Conservation (phyloP, 495 filamentous ascomycete genomes). For the Podospora fimiseda region DNA sequence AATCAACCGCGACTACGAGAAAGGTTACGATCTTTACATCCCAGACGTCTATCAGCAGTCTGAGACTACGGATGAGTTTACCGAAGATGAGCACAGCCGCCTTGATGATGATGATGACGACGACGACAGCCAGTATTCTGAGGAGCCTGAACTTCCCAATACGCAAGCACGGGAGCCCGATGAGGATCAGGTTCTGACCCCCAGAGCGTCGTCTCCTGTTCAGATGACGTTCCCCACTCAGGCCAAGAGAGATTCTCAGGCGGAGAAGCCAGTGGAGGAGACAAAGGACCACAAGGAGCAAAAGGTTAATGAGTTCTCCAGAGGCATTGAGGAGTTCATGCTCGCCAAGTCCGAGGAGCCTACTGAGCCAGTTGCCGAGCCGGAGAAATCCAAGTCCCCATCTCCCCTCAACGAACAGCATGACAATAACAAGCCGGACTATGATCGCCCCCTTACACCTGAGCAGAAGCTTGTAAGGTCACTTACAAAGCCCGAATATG, state of each 20-base stretch:
- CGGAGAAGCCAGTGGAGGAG: not conserved
- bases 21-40: conserved; percentile 64
- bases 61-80: conserved; percentile 32
- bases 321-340: conserved; percentile 38
- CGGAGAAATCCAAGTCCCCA: conserved; percentile 16
- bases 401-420: conserved; percentile 38
- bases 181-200: conserved; percentile 40
- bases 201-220: conserved; percentile 32
- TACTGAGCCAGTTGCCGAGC: conserved; percentile 20
- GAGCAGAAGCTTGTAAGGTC: conserved; percentile 42
- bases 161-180: not conserved
- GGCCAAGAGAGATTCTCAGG: conserved; percentile 3
- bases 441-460: conserved; percentile 57
- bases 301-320: conserved; percentile 33
- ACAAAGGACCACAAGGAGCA: conserved; percentile 12
- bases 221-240: conserved; percentile 12
- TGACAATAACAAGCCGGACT: conserved; percentile 39
- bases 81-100: conserved; percentile 33
- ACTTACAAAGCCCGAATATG: conserved; percentile 48
- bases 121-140: conserved; percentile 24
- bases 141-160: conserved; percentile 5
- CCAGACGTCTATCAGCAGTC: conserved; percentile 51
- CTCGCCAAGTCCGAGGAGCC: conserved; percentile 34
- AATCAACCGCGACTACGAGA: conserved; percentile 62
- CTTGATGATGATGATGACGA: conserved; percentile 21